Conservation (phyloP, 257 asterid genomes). For the Gardenia jasminoides region DNA sequence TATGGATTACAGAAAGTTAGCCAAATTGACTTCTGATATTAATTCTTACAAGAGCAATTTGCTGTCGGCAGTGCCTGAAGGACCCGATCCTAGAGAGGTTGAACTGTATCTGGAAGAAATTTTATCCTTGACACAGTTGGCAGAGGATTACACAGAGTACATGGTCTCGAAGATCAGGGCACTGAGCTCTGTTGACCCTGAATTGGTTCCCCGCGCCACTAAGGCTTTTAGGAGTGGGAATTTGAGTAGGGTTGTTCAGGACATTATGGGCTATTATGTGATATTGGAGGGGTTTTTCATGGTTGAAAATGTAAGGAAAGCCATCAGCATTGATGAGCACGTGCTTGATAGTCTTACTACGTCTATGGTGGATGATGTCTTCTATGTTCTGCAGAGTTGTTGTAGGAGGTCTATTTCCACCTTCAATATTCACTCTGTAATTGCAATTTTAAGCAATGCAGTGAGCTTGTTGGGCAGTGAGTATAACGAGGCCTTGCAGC, state of each 20-base stretch:
- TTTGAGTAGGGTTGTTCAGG: constrained; percentile 82
- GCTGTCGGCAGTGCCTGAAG: constrained; percentile 65
- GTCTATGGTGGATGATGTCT: constrained; percentile 96
- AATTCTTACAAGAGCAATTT: constrained; percentile 78
- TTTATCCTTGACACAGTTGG: constrained; percentile 71
- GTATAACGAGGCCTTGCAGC: constrained; percentile 87
- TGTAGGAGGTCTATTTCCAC: constrained; percentile 89
- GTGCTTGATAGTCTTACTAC: constrained; percentile 90
- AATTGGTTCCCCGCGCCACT: constrained; percentile 78
- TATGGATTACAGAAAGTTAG: constrained; percentile 71
- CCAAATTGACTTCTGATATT: constrained; percentile 72
- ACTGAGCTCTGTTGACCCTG: constrained; percentile 81
- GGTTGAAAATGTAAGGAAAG: constrained; percentile 98
- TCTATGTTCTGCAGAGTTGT: constrained; percentile 94
- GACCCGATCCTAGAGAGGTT: constrained; percentile 90
- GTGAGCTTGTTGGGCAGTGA: constrained; percentile 87
- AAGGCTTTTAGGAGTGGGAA: constrained; percentile 93
- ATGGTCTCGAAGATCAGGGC: constrained; percentile 82
- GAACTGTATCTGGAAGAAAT: constrained; percentile 92
- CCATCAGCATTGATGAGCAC: constrained; percentile 83
- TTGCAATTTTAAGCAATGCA: constrained; percentile 80
- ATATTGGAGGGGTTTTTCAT: constrained; percentile 91
- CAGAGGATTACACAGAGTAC: constrained; percentile 89
- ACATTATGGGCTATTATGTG: constrained; percentile 82
- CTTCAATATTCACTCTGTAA: constrained; percentile 77